Evolutionary conservation across 1,139 yeast genomes (phyloP), one percentile per base, ranked within the genome.

Genomic region (Nakaseomyces nivariensis): DNA sequence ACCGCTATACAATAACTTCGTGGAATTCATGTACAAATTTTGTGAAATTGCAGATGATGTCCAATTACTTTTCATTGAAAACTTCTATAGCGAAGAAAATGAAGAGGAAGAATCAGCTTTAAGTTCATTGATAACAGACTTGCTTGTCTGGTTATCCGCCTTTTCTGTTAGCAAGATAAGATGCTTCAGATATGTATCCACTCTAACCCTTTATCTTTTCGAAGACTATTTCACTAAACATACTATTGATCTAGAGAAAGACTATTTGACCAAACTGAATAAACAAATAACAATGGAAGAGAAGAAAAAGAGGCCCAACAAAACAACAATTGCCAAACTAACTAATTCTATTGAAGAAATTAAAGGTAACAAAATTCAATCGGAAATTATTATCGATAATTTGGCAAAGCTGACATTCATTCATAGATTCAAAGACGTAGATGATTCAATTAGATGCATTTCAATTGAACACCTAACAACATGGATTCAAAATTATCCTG

Each of bases 361-460:
- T 52, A 76, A 75, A 38, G 68, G 67, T 10, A 84, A 83, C 53
- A 76, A 77, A 50, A 71, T 71, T 26, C 75, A 78, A 1, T 62
- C 85, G 3, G 76, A 73, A 37, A 79, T 74, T 51, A 77, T 79
- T 54, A 74, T 85, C 47, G 76, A 75, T 51, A 95, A 87, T 55
- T 75, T 86, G 7, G 76, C 81, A 40, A 81, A 78, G 54, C 74
- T 85, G 1, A 78, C 84, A 4, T 84, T 88, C 63, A 78, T 81
- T 8, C 88, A 83, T 59, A 72, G 97, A 55, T 85, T 85, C 62
- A 79, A 90, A 54, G 97, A 90, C 64, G 75, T 84, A 10, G 96
- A 88, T 61, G 79, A 83, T 6, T 66, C 68, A 8, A 83, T 89
- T 34, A 74, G 97, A 56, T 74, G 76, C 25, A 88, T 82, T 51